Evolutionary conservation across 2,329 filamentous ascomycete genomes (phyloP).

Genomic region (Pestalotiopsis sp.): DNA sequence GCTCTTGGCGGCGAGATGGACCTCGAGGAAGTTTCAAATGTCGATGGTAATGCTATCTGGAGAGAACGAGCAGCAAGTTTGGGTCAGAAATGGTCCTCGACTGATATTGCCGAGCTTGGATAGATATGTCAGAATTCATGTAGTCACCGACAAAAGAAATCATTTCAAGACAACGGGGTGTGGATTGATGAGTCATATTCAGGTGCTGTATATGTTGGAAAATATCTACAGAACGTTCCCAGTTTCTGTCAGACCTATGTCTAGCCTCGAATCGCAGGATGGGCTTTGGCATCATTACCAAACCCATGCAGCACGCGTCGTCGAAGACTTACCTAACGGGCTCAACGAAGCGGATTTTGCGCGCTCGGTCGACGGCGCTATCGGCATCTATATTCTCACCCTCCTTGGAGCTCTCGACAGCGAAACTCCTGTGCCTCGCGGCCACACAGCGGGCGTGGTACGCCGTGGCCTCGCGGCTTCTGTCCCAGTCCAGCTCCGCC

Average conservation of each 20-base stretch:
- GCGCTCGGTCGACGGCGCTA: too few species aligned
- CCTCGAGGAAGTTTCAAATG: background rate
- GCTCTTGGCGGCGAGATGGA: background rate
- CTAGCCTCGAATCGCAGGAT: too few species aligned
- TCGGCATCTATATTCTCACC: background rate
- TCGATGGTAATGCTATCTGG: background rate
- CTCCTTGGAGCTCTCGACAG: background rate
- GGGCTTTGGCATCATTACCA: too few species aligned
- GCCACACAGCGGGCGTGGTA: background rate
- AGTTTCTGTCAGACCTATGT: too few species aligned
- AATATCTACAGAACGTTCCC: too few species aligned
- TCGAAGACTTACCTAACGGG: background rate
- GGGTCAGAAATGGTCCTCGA: background rate
- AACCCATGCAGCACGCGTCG: background rate
- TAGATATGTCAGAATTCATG: background rate
- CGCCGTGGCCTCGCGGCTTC: background rate
- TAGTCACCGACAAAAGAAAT: too few species aligned
- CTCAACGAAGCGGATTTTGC: background rate
- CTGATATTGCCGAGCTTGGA: background rate
- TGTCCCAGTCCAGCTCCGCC: background rate
- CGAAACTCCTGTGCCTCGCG: background rate
- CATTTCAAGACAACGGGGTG: too few species aligned
- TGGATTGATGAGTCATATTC: too few species aligned
- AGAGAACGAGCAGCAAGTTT: background rate
- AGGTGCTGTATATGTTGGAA: too few species aligned